Evolutionary conservation across 192 early-diverging fungal genomes (phyloP).

Genomic region (Coemansia sp.): DNA sequence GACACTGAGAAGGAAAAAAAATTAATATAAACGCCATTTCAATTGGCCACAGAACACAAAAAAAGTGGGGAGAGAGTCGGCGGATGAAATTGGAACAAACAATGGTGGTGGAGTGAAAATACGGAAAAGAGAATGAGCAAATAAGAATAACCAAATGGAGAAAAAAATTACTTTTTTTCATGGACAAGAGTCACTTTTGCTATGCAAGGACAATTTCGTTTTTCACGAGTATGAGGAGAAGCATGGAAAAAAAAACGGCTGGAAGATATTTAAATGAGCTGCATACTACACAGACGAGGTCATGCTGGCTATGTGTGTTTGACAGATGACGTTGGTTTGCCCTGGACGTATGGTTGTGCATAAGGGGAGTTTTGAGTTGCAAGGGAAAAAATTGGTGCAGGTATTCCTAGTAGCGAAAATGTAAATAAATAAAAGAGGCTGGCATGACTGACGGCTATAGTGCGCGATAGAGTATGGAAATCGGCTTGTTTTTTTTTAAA

Average conservation of each 20-base stretch:
- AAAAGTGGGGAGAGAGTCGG: not conserved
- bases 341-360: not conserved
- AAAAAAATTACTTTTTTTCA: not conserved
- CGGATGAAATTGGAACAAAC: not conserved
- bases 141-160: not conserved
- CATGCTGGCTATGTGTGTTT: not conserved
- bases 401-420: not conserved
- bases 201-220: not conserved
- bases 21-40: not conserved
- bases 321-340: not conserved
- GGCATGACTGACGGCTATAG: constrained; percentile 4
- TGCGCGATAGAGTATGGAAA: constrained; percentile 10
- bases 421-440: not conserved
- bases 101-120: not conserved
- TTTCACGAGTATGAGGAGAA: not conserved
- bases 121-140: not conserved
- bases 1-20: not conserved
- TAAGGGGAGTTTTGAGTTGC: not conserved
- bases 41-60: not conserved
- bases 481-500: not conserved
- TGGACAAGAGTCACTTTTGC: too few species aligned
- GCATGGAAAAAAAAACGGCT: not conserved
- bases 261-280: not conserved
- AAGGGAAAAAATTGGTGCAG: not conserved
- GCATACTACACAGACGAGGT: not conserved